Evolutionary conservation across 805 yeast species (phyloP), one percentile per base, ranked within the genome.

Genomic region (Citeromyces nyonsensis): DNA sequence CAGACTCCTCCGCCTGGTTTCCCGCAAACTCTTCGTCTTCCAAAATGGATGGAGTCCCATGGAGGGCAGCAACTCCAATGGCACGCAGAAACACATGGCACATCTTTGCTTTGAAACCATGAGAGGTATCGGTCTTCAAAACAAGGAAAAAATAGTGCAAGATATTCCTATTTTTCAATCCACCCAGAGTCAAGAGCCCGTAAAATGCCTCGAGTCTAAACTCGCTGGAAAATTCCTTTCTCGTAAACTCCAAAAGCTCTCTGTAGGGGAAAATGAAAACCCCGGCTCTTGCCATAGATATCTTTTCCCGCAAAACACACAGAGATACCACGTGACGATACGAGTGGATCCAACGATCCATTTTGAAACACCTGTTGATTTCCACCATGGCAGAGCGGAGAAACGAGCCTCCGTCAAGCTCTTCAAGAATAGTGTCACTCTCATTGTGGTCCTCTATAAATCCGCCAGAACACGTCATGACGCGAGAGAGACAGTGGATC

Each of bases 341-440:
- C 0, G 94, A 76, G 1, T 95, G 88, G 6, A 78, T 62, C 93
- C 93, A 84, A 28, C 69, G 73, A 45, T 88, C 97, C 55, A 91
- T 63, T 38, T 85, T 73, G 41, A 73, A 71, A 37, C 74, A 66
- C 36, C 96, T 64, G 35, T 75, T 71, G 30, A 91, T 59, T 45
- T 86, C 96, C 5, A 65, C 62, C 6, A 75, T 43, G 0, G 75
- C 72, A 10, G 63, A 66, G 3, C 48, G 41, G 3, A 69, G 47
- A 42, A 66, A 71, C 3, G 45, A 47, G 22, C 38, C 48, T 22
- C 14, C n/a, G 26, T 15, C 24, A 10, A 20, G 24, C 11, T 26
- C 20, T 20, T 47, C 48, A 8, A 37, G 34, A 22, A 45, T 46
- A 6, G 38, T 34, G 18, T 41, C 38, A 1, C 43, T 39, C 9